These are phyloP conservation scores for Geranomyces michiganensis DNA, from an alignment of 192 early-diverging fungal species.

Conservation along the genomic window DNA sequence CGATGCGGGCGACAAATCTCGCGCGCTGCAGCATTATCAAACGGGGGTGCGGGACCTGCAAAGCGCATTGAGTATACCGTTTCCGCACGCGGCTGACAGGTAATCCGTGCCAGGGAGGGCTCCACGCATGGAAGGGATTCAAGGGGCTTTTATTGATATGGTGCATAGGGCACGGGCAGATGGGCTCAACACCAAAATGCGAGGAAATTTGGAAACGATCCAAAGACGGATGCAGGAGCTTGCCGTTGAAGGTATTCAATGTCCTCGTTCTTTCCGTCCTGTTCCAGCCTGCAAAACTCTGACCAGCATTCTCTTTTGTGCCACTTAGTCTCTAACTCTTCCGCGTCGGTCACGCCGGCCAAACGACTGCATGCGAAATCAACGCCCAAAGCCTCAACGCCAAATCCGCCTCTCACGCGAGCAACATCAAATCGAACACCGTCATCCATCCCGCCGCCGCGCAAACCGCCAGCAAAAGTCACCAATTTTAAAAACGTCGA, in stretches of 20 bases:
- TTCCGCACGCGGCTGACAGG: constrained; percentile 34
- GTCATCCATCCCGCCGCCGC: not conserved
- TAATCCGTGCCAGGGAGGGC: not conserved
- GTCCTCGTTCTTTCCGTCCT: not conserved
- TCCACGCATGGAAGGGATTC: not conserved
- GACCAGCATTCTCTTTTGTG: too few species aligned
- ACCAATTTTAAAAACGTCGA: constrained; percentile 35
- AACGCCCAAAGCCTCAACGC: not conserved
- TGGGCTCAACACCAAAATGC: constrained; percentile 47
- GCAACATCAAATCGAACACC: not conserved
- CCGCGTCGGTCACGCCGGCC: not conserved
- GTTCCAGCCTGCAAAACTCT: not conserved
- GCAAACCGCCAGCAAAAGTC: not conserved
- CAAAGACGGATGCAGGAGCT: constrained; percentile 37
- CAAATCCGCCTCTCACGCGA: not conserved
- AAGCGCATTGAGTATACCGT: constrained; percentile 38
- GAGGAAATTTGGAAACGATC: constrained; percentile 43
- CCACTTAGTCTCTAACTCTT: not conserved
- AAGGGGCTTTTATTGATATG: not conserved
- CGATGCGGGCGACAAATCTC: constrained; percentile 33
- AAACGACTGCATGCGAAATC: constrained; percentile 15
- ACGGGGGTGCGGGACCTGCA: constrained; percentile 42
- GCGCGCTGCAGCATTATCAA: constrained; percentile 45
- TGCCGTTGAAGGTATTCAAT: not conserved
- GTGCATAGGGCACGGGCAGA: constrained; percentile 37